phyloP scores from a whole-genome alignment of 1,284 basidiomycete species.

The Fomitopsis palustris region DNA sequence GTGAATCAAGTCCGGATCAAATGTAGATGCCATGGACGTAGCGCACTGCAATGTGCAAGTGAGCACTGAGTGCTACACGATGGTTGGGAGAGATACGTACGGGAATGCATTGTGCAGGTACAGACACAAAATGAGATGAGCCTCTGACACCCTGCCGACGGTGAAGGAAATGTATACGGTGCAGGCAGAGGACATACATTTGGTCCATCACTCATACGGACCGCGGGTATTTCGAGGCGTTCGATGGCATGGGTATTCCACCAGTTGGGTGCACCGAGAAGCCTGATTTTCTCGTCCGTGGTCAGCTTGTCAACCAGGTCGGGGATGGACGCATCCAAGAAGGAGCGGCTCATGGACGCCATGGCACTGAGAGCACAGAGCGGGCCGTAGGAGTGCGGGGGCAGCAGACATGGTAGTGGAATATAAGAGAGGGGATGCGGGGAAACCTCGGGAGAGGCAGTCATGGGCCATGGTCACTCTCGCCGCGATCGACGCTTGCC shows the following conservation, averaged over 20 bases:
- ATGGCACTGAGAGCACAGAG: background rate
- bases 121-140: conserved; percentile 58
- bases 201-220: conserved; percentile 66
- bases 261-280: conserved; percentile 66
- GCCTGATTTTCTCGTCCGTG: conserved; percentile 59
- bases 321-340: conserved; percentile 50
- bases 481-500: no score
- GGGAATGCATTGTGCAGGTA: conserved; percentile 31
- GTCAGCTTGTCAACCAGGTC: conserved; percentile 51
- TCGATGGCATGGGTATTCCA: conserved; percentile 63
- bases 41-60: conserved; percentile 43
- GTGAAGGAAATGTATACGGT: conserved; percentile 7
- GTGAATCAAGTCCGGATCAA: conserved; percentile 52
- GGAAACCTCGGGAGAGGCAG: conserved; percentile 1
- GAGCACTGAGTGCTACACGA: background rate
- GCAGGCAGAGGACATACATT: conserved; percentile 39
- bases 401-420: background rate
- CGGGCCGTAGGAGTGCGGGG: background rate
- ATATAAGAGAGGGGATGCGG: conserved; percentile 7
- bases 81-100: conserved; percentile 14
- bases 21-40: conserved; percentile 66
- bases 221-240: conserved; percentile 55
- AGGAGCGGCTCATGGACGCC: conserved; percentile 35
- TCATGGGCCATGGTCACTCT: background rate
- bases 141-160: conserved; percentile 55